Conservation (phyloP, 2,329 filamentous ascomycete genomes). For the Neurospora sp. region DNA sequence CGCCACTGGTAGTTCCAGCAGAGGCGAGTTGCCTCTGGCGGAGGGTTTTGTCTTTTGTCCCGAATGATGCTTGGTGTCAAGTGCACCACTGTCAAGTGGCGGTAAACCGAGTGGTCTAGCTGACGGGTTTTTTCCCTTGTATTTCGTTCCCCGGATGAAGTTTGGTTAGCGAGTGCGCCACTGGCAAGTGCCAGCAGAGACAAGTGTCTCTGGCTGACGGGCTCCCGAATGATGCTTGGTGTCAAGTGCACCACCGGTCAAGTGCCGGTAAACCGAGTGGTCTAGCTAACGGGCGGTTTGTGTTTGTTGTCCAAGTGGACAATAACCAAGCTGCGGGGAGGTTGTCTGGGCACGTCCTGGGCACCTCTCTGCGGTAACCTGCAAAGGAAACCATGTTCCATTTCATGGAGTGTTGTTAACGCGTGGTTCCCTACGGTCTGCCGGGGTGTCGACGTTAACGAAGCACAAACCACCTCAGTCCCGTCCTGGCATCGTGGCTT, state of each 20-base stretch:
- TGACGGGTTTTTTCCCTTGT: too few species aligned
- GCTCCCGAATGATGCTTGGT: neutral
- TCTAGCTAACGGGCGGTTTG: neutral
- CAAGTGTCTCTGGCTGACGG: too few species aligned
- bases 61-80: neutral
- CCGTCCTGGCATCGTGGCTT: neutral
- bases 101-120: neutral
- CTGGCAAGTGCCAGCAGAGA: too few species aligned
- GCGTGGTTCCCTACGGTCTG: conserved; percentile 2
- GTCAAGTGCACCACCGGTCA: neutral
- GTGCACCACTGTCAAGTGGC: neutral
- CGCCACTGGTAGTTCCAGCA: neutral
- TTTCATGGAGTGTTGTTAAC: neutral
- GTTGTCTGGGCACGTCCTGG: conserved; percentile 1
- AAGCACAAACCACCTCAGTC: neutral
- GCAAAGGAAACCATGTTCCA: neutral
- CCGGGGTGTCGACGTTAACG: neutral
- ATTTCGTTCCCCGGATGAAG: too few species aligned
- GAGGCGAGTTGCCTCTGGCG: neutral
- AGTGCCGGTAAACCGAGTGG: neutral
- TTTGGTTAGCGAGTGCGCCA: too few species aligned
- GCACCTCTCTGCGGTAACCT: neutral
- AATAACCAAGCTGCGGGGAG: neutral
- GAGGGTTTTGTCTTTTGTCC: neutral
- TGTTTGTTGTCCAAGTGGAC: neutral